Percentiles rank a stretch among this genome's conserved stretches.
These are phyloP conservation scores for Lodderomyces orthopsilosis DNA, from an alignment of 1,139 yeast genomes.

Conservation along the genomic window DNA sequence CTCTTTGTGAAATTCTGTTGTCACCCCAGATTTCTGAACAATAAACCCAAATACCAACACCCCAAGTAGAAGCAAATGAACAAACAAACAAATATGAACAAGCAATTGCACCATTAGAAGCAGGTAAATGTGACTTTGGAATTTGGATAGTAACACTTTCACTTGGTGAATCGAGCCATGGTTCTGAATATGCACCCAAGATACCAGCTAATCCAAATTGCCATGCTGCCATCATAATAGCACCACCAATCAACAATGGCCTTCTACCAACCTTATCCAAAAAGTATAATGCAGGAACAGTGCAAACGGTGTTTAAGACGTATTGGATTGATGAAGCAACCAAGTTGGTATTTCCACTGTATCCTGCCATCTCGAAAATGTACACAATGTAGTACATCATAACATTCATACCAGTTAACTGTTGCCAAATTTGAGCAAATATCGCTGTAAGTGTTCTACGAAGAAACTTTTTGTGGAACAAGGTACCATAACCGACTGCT, in stretches of 20 bases:
- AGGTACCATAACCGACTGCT: slow-evolving; percentile 40
- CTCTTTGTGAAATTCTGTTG: slow-evolving; percentile 55
- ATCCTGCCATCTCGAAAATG: slow-evolving; percentile 58
- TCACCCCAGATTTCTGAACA: slow-evolving; percentile 55
- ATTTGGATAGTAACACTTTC: slow-evolving; percentile 45
- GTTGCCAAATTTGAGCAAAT: slow-evolving; percentile 58
- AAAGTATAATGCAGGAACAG: slow-evolving; percentile 41
- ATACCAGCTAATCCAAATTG: slow-evolving; percentile 39
- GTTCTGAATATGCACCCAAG: slow-evolving; percentile 43
- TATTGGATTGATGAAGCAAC: slow-evolving; percentile 53
- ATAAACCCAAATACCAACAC: slow-evolving; percentile 58
- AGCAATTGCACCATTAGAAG: slow-evolving; percentile 56
- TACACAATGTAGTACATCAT: slow-evolving; percentile 64
- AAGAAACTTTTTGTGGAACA: slow-evolving; percentile 47
- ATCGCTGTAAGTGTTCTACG: slow-evolving; percentile 49
- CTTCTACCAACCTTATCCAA: slow-evolving; percentile 39
- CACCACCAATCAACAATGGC: slow-evolving; percentile 33
- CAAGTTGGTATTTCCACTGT: slow-evolving; percentile 42
- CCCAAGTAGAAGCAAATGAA: slow-evolving; percentile 58
- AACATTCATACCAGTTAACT: slow-evolving; percentile 66
- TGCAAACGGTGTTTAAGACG: slow-evolving; percentile 44
- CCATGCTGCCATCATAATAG: slow-evolving; percentile 29
- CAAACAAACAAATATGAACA: slow-evolving; percentile 55
- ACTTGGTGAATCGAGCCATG: slow-evolving; percentile 28
- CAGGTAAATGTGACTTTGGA: slow-evolving; percentile 33